Evolutionary conservation across 129 eudicot genomes (phyloP).

Genomic region (Tanacetum coccineum): DNA sequence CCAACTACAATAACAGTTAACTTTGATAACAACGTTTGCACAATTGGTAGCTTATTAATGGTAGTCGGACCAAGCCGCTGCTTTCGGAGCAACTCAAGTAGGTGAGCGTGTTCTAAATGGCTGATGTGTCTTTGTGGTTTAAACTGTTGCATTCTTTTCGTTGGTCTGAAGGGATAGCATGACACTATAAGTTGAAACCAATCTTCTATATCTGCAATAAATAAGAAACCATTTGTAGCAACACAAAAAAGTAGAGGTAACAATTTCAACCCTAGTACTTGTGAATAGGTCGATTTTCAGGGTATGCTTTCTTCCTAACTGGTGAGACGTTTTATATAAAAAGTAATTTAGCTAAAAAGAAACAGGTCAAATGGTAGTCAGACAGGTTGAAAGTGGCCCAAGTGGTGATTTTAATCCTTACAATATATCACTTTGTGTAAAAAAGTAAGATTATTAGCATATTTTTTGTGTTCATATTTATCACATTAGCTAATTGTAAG

Average conservation of each 20-base stretch:
- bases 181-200: conserved; percentile 81
- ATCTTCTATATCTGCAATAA: conserved; percentile 66
- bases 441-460: too few relatives aligned
- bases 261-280: background rate
- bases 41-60: conserved; percentile 55
- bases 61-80: conserved; percentile 51
- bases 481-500: too few relatives aligned
- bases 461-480: too few relatives aligned
- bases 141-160: conserved; percentile 32
- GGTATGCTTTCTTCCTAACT: background rate
- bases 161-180: conserved; percentile 62
- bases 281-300: background rate
- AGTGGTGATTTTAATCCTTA: too few relatives aligned
- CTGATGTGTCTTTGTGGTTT: conserved; percentile 55
- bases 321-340: background rate
- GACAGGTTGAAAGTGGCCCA: too few relatives aligned
- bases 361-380: too few relatives aligned
- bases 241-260: background rate
- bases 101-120: conserved; percentile 46
- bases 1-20: conserved; percentile 56
- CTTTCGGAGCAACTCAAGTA: conserved; percentile 62
- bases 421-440: too few relatives aligned
- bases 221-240: background rate
- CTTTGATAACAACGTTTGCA: conserved; percentile 63
- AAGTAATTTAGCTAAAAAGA: background rate